phyloP scores from a whole-genome alignment of 352 stramenopile species.

The Globisporangium cylindrosporum region DNA sequence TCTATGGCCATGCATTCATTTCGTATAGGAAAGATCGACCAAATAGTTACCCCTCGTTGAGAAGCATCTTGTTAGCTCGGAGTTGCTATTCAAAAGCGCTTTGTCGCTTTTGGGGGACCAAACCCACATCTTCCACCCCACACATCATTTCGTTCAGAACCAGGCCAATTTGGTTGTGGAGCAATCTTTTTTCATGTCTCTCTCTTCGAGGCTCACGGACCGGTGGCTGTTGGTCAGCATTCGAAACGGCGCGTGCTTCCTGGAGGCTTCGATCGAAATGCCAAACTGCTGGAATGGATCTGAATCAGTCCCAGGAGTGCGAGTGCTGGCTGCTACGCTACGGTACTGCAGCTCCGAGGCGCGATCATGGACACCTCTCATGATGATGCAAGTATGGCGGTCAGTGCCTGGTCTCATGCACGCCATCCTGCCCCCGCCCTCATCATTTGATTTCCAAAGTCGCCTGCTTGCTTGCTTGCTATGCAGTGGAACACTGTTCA shows the following conservation, averaged over 20 bases:
- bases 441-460: background rate
- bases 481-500: too few relatives aligned
- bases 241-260: background rate
- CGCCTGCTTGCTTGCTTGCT: background rate
- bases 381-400: background rate
- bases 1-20: background rate
- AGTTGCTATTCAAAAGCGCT: background rate
- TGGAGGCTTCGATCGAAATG: background rate
- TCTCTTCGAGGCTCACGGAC: background rate
- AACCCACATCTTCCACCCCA: background rate
- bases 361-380: background rate
- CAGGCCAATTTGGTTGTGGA: background rate
- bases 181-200: background rate
- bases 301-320: background rate
- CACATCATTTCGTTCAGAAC: background rate
- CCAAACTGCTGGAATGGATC: background rate
- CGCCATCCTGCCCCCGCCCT: too few relatives aligned
- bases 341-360: too few relatives aligned
- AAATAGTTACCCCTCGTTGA: background rate
- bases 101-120: background rate
- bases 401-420: background rate
- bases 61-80: background rate
- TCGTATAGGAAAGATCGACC: background rate
- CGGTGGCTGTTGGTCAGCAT: background rate
- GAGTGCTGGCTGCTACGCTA: background rate